Base-by-base conservation (phyloP, 2,329 filamentous ascomycete genomes). In the Cryoendolithus antarcticus region DNA sequence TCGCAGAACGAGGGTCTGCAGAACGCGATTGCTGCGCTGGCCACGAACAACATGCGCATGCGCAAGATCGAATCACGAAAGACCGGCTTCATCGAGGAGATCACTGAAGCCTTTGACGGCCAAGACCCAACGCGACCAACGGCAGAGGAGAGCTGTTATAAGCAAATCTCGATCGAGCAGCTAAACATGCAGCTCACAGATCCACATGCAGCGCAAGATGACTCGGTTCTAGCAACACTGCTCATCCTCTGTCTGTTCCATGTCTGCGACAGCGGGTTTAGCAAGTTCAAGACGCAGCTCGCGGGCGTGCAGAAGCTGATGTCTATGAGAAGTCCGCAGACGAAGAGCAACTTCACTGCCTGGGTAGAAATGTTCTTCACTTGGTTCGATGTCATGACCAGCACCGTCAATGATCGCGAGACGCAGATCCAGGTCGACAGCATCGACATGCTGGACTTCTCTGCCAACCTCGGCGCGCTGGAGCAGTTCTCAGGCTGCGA, bases 341-440 rank as follows among this genome's bases (percentile, higher is more conserved):
- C 77, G 53, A 60, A 75, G 34, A 68, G 67, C 8, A 66, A 77
- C 37, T 82, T 86, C 44, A 82, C 85, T 42, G 76, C 79, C 9
- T 95, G 88, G 88, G 89, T 94, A 66, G 84, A 93, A 53, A 79
- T 85, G 32, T 77, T 94, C 50, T 95, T 95, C 55, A 91, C 85
- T 28, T 93, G 89, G 71, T 93, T 93, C 56, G 89, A 95, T 59
- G 85, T 88, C 40, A 85, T 95, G 64, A 86, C 86, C 0, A 85
- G 85, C 30, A 88, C 82, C 38, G 85, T 93, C 56, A 95, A 95
- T 51, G 84, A 94, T 60, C 77, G 88, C 37, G 88, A 94, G 61
- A 77, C 83, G 24, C 85, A 93, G 58, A 74, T 94, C 11, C 69
- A 71, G 30, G 73, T 72, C 21, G 67, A 71, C 28, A 74, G 72